Base-by-base conservation (phyloP, 495 filamentous ascomycete species). In the Articulospora tetracladia region DNA sequence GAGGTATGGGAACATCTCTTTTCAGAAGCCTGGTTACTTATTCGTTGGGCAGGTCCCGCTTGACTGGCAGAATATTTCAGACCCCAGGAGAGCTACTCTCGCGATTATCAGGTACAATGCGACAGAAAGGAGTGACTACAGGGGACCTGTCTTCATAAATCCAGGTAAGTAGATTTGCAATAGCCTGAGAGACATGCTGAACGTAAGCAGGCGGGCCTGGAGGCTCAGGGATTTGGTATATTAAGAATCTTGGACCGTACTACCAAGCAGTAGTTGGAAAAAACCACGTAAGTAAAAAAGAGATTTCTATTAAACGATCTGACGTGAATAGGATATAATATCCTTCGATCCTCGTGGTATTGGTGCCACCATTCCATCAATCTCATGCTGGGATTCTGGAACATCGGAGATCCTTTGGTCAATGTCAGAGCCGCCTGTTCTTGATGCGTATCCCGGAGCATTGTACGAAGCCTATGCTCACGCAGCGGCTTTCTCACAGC, bases 81-180 rank as follows among this genome's bases (percentile, higher is more conserved):
- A 75, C 20, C 46, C 67, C 1, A 58, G 67, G 12, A 69, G 70
- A 22, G 78, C 75, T 15, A 57, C 70, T 2, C 60, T 83, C 2
- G 80, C 77, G 11, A 54, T 81, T 12, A 72, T 76, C 13, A 72
- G 77, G 24, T 71, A 77, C n/a, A 75, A 72, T 41, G 77, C 79
- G 6, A 66, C 70, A 3, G 66, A 75, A 32, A 58, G 47, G 1
- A 60, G 70, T 34, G 61, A 69, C 24, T 74, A 75, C 28, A 69
- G 69, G n/a, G 79, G 80, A 2, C 74, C 79, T 0, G 66, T 82
- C 10, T 69, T 83, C 50, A 75, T 82, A 59, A 83, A 83, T 63
- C 80, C 80, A 19, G 76, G 62, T 65, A 59, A 26, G 20, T 17
- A 30, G 1, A 63, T 39, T 52, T 30, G 11, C 19, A 34, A 15